phyloP scores from a whole-genome alignment of 768 basidiomycete genomes.

The Termitomyces sp. region DNA sequence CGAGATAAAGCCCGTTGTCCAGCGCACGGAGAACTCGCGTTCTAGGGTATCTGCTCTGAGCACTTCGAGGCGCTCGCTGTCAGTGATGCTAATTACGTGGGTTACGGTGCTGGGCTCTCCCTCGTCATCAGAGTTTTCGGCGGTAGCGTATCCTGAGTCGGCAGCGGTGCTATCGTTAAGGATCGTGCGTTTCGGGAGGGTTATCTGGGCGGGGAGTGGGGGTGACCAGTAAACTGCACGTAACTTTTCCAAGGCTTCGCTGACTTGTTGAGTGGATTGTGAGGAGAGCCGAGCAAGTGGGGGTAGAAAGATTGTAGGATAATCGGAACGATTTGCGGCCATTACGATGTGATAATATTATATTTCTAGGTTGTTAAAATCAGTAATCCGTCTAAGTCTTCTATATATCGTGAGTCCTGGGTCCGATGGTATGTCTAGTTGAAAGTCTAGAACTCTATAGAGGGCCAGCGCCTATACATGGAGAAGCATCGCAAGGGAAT shows the following conservation, averaged over 20 bases:
- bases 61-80: conserved; percentile 27
- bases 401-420: conserved; percentile 6
- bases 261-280: conserved; percentile 29
- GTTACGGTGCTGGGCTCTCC: conserved; percentile 14
- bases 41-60: conserved; percentile 63
- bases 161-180: conserved; percentile 38
- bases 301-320: conserved; percentile 44
- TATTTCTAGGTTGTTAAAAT: conserved; percentile 4
- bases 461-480: conserved; percentile 40
- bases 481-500: conserved; percentile 36
- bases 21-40: conserved; percentile 60
- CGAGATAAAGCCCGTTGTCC: conserved; percentile 67
- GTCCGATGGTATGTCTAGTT: neutral
- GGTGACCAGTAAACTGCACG: conserved; percentile 47
- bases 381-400: conserved; percentile 8
- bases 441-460: conserved; percentile 9
- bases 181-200: conserved; percentile 20
- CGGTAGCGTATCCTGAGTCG: conserved; percentile 78
- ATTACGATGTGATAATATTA: conserved; percentile 11
- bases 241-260: conserved; percentile 37
- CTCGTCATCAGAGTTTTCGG: conserved; percentile 52
- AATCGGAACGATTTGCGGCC: conserved; percentile 5
- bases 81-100: conserved; percentile 12
- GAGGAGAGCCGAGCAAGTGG: conserved; percentile 38
- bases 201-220: conserved; percentile 21